Conservation (phyloP, 306 rosid species). For the Bauhinia variegata region DNA sequence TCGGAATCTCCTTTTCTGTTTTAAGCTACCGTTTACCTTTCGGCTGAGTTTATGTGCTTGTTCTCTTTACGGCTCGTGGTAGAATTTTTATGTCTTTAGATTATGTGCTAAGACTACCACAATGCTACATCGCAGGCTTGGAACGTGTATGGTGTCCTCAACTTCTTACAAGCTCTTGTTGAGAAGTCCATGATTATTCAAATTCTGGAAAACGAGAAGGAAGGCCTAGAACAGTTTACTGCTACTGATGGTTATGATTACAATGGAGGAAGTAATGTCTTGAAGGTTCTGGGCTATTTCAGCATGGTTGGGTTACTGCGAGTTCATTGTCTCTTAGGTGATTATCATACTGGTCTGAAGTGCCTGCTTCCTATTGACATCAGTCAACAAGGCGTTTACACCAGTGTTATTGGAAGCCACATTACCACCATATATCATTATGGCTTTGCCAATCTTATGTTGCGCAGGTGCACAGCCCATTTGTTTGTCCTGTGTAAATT, state of each 20-base stretch:
- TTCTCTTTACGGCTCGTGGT: not conserved
- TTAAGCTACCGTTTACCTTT: not conserved
- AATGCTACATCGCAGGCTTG: slow-evolving; percentile 63
- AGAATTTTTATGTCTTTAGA: not conserved
- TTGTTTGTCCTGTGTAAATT: not conserved
- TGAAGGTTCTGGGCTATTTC: slow-evolving; percentile 98
- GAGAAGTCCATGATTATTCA: slow-evolving; percentile 84
- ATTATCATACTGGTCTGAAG: slow-evolving; percentile 89
- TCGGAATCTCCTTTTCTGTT: not conserved
- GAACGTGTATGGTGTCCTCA: slow-evolving; percentile 92
- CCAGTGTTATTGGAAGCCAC: slow-evolving; percentile 89
- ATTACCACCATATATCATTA: slow-evolving; percentile 88
- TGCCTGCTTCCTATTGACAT: slow-evolving; percentile 83
- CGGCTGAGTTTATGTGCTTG: not conserved
- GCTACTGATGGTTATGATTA: slow-evolving; percentile 91
- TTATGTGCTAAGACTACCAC: not conserved
- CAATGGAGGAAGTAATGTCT: slow-evolving; percentile 87
- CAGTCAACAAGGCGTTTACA: slow-evolving; percentile 84
- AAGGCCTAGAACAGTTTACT: slow-evolving; percentile 84
- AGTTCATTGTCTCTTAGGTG: slow-evolving; percentile 96
- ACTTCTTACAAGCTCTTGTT: slow-evolving; percentile 91
- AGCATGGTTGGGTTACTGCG: slow-evolving; percentile 95
- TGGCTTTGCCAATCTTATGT: slow-evolving; percentile 96
- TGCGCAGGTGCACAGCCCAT: slow-evolving; percentile 64
- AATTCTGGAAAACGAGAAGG: slow-evolving; percentile 90